Evolutionary conservation across 2,329 filamentous ascomycete genomes (phyloP).

Genomic region (Scytalidium sp.): DNA sequence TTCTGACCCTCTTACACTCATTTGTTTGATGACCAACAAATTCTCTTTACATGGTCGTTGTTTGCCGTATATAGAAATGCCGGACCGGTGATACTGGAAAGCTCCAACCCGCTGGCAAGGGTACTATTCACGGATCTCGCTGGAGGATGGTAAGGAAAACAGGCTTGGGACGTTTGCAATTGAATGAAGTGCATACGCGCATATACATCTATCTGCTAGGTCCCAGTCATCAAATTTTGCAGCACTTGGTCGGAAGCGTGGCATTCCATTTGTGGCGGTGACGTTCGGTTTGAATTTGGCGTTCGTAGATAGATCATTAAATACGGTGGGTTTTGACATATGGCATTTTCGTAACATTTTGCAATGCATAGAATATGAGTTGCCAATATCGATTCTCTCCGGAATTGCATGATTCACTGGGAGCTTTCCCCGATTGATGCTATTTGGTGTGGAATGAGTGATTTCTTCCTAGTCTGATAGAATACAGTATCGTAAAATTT

Average conservation of each 20-base stretch:
- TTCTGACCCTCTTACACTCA: not conserved
- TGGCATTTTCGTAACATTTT: no score
- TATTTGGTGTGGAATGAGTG: no score
- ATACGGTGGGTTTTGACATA: slow-evolving; percentile 2
- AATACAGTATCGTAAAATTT: no score
- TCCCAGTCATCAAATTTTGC: not conserved
- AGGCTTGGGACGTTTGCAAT: not conserved
- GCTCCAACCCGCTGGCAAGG: not conserved
- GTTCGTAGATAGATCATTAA: slow-evolving; percentile 3
- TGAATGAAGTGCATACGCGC: not conserved
- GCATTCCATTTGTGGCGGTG: no score
- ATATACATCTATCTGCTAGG: not conserved
- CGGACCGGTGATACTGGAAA: not conserved
- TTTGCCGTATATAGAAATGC: not conserved
- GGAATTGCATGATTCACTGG: no score
- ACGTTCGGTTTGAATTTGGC: not conserved
- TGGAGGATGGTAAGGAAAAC: not conserved
- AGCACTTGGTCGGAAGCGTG: no score
- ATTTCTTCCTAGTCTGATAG: no score
- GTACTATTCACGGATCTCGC: not conserved
- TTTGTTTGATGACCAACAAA: not conserved
- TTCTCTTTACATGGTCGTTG: not conserved
- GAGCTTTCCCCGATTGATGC: no score
- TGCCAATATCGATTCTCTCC: no score
- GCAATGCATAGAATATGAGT: no score